Evolutionary conservation across 2,329 filamentous ascomycete species (phyloP), one percentile per base, ranked within the genome.

Genomic region (Cercospora zeae-maydis): DNA sequence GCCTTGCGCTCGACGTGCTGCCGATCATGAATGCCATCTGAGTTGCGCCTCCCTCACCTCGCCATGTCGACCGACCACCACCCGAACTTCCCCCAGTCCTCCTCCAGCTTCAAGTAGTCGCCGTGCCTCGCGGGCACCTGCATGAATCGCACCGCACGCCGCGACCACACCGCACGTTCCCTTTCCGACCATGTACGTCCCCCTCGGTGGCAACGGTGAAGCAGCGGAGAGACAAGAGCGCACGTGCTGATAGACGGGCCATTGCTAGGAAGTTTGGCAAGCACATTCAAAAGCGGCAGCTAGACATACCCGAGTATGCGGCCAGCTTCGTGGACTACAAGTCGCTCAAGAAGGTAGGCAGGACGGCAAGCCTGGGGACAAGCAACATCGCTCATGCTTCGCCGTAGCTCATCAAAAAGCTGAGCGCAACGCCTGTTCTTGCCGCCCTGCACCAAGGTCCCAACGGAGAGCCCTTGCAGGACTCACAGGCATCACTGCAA

Each of bases 291-390:
- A 96, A 96, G 83, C 89, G 93, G 77, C 95, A 99, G 84, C 91
- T 99, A 74, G 95, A 99, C 78, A 93, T 99, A 64, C 95, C 95
- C 64, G 95, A 99, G 85, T 99, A 99, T 88, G 93, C 95, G 66
- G 92, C 93, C 68, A 97, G 93, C 79, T 99, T 99, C 76, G 93
- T 98, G 72, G 97, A 99, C 80, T 99, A 99, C 83, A 99, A 99
- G 81, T 93, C 92, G 64, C 83, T 99, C 71, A 99, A 99, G 80
- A 98, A 98, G 91, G 95, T 96, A 79, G 36, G 27, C 5, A 1
- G 19, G 21, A 9, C 5, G 24, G 10, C n/a, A 8, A 39, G 7
- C 8, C 37, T 11, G 11, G 16, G 13, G 27, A 37, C 14, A 5
- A 31, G 7, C 21, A 13, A 24, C 33, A 52, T 52, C 51, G 57